Evolutionary conservation across 2,329 filamentous ascomycete genomes (phyloP), one percentile per base, ranked within the genome.

Genomic region (Didymella pomorum): DNA sequence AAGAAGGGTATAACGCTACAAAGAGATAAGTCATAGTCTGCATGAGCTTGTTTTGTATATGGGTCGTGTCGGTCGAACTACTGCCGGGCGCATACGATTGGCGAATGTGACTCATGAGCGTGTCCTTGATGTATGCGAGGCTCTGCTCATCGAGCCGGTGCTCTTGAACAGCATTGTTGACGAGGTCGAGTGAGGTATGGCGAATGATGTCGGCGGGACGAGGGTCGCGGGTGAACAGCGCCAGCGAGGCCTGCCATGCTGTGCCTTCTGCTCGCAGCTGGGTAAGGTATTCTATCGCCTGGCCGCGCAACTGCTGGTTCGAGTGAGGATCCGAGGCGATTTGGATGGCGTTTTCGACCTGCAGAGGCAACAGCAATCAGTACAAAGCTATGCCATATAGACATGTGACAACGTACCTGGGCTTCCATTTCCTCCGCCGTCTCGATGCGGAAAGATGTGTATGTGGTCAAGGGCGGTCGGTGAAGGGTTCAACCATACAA

Each of bases 1-100:
- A 90, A 52, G 89, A 87, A 52, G 87, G 87, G 77, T 99, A 99
- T 53, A 96, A 84, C 12, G 89, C 87, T 33, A 92, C 90, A 77
- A 99, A 99, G 49, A 99, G 87, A 72, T 92, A 95, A 10, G 95
- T 99, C 69, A 99, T 81, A 12, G 93, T 97, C 80, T 99, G 95
- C 44, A 94, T 93, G 66, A 99, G 87, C 80, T 99, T 99, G 81
- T 98, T 99, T 79, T 98, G 94, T 42, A 99, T 89, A 65, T 86
- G 86, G 23, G 87, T 77, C 9, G 89, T 86, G 75, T 99, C 95
- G 63, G 88, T 79, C 51, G 82, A 78, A 58, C 83, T 81, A 54
- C 85, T 83, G 29, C 79, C 78, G 37, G 83, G 81, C 52, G 87
- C 85, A 76, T 97, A 98, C 47, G 85, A 87, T 69, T 89, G 86